phyloP scores from a whole-genome alignment of 495 filamentous ascomycete genomes.

The Penicillium parvum region DNA sequence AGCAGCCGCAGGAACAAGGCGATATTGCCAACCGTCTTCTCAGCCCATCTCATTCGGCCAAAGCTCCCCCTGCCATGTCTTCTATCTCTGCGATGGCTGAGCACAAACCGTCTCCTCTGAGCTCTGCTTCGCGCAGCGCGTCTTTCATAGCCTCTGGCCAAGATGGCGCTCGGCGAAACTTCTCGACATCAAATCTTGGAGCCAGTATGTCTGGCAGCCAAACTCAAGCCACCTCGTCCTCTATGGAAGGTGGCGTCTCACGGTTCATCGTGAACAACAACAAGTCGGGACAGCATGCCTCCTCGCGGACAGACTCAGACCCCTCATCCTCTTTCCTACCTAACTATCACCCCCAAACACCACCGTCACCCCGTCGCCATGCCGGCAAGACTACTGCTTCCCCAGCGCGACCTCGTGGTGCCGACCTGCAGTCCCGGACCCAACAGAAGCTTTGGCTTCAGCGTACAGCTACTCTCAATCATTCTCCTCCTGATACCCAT shows the following conservation, averaged over 20 bases:
- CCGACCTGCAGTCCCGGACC: conserved; percentile 40
- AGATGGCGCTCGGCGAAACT: conserved; percentile 32
- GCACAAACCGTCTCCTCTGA: conserved; percentile 16
- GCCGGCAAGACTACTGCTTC: conserved; percentile 21
- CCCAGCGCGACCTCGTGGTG: conserved; percentile 33
- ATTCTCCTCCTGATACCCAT: conserved; percentile 44
- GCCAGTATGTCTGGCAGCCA: conserved; percentile 26
- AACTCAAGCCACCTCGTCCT: conserved; percentile 39
- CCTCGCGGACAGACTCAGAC: conserved; percentile 43
- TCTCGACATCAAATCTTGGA: conserved; percentile 25
- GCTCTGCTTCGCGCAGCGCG: conserved; percentile 32
- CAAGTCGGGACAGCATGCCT: conserved; percentile 27
- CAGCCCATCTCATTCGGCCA: conserved; percentile 39
- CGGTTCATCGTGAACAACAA: conserved; percentile 41
- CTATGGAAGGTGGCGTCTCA: conserved; percentile 47
- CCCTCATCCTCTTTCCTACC: conserved; percentile 47
- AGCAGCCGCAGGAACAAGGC: conserved; percentile 24
- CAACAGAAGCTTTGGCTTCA: conserved; percentile 49
- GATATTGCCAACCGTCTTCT: conserved; percentile 41
- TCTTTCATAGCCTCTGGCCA: conserved; percentile 37
- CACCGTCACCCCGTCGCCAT: conserved; percentile 34
- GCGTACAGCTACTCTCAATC: conserved; percentile 44
- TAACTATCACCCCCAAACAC: conserved; percentile 45
- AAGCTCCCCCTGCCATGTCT: conserved; percentile 47
- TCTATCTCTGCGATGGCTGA: conserved; percentile 46